Evolutionary conservation across 2,329 filamentous ascomycete genomes (phyloP).

Genomic region (Aspergillus sp.): DNA sequence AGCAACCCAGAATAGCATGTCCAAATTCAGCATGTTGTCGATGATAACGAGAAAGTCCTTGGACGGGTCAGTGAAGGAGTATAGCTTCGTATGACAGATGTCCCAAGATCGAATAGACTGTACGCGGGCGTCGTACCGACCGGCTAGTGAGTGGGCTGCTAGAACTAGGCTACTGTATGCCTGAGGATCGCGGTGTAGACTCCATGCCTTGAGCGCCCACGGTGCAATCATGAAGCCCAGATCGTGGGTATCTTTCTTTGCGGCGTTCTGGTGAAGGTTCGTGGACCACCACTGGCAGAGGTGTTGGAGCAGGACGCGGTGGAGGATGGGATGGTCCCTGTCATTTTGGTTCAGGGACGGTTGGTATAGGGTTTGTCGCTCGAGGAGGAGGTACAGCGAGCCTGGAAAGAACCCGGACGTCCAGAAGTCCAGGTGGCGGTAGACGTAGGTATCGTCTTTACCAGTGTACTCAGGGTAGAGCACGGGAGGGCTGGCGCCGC

Average conservation of each 20-base stretch:
- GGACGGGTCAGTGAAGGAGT: slow-evolving; percentile 30
- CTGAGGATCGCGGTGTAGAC: slow-evolving; percentile 40
- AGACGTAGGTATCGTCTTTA: slow-evolving; percentile 33
- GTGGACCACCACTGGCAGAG: slow-evolving; percentile 46
- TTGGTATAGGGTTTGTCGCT: slow-evolving; percentile 31
- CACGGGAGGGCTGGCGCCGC: slow-evolving; percentile 7
- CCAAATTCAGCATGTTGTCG: slow-evolving; percentile 45
- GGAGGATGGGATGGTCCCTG: background rate
- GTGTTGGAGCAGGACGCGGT: slow-evolving; percentile 17
- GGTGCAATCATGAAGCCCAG: slow-evolving; percentile 57
- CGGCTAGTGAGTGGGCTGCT: slow-evolving; percentile 37
- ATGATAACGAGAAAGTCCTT: slow-evolving; percentile 46
- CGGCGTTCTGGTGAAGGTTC: slow-evolving; percentile 39
- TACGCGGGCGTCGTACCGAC: slow-evolving; percentile 36
- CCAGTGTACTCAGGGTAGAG: slow-evolving; percentile 21
- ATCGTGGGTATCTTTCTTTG: slow-evolving; percentile 54
- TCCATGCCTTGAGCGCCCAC: slow-evolving; percentile 49
- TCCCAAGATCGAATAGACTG: slow-evolving; percentile 48
- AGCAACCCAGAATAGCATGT: slow-evolving; percentile 42
- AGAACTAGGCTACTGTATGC: slow-evolving; percentile 35
- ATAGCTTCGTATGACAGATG: slow-evolving; percentile 35
- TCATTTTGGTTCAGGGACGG: background rate
- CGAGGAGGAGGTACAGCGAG: slow-evolving; percentile 43
- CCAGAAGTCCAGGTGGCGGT: slow-evolving; percentile 47
- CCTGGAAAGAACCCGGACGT: slow-evolving; percentile 53